A percentile compares a stretch with the other conserved stretches of the same genome.
phyloP scores from a whole-genome alignment of 1,139 yeast species.

The Geotrichum restrictum region DNA sequence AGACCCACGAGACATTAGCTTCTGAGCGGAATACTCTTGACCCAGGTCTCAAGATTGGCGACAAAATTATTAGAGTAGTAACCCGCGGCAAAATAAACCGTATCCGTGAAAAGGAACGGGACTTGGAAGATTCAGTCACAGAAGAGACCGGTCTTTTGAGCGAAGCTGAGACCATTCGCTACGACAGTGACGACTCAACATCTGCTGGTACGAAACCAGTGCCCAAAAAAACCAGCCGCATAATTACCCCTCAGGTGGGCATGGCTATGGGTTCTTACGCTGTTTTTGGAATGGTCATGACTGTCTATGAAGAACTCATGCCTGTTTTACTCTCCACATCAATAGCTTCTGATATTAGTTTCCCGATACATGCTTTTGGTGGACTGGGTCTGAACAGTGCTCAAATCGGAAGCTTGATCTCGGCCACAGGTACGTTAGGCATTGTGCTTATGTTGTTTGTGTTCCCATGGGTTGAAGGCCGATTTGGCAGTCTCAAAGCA shows the following conservation, averaged over 20 bases:
- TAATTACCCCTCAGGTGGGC: slow-evolving; percentile 39
- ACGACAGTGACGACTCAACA: background rate
- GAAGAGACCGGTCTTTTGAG: slow-evolving; percentile 3
- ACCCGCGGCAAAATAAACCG: slow-evolving; percentile 30
- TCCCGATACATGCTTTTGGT: slow-evolving; percentile 49
- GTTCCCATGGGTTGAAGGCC: slow-evolving; percentile 55
- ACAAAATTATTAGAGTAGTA: slow-evolving; percentile 40
- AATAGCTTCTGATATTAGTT: slow-evolving; percentile 35
- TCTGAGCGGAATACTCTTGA: slow-evolving; percentile 41
- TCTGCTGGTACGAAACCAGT: background rate
- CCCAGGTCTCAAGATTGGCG: slow-evolving; percentile 54
- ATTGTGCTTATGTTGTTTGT: slow-evolving; percentile 49
- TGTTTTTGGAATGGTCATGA: slow-evolving; percentile 46
- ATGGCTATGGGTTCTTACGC: slow-evolving; percentile 31
- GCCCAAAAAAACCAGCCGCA: background rate
- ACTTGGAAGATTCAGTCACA: slow-evolving; percentile 17
- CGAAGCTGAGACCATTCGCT: background rate
- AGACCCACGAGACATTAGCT: slow-evolving; percentile 47
- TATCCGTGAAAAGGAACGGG: background rate
- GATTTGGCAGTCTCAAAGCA: slow-evolving; percentile 47
- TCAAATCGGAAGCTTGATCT: slow-evolving; percentile 53
- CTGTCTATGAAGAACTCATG: slow-evolving; percentile 55
- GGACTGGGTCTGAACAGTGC: slow-evolving; percentile 49
- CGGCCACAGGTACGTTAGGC: slow-evolving; percentile 56
- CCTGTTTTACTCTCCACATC: slow-evolving; percentile 58